These are phyloP conservation scores for Moricandia moricandioides DNA, from an alignment of 345 rosid species.

Conservation along the genomic window DNA sequence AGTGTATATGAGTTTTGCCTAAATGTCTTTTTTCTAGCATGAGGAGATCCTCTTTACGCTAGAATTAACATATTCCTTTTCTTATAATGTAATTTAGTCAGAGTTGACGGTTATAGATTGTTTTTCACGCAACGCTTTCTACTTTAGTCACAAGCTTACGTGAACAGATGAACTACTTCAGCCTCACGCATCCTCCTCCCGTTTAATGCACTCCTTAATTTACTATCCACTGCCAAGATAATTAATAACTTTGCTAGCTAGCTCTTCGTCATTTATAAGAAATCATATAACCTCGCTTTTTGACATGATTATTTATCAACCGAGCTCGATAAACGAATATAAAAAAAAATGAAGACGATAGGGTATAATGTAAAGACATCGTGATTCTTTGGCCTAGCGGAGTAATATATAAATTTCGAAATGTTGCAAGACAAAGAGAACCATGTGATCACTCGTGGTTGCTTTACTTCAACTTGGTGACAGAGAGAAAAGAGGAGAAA, in stretches of 20 bases:
- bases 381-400: constrained; percentile 16
- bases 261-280: too few relatives aligned
- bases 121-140: constrained; percentile 22
- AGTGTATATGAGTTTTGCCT: not conserved
- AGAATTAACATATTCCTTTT: not conserved
- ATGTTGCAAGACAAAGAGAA: constrained; percentile 18
- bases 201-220: not conserved
- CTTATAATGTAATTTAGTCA: not conserved
- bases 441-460: constrained; percentile 33
- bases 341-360: not conserved
- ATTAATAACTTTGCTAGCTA: not conserved
- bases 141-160: constrained; percentile 32
- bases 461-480: constrained; percentile 28
- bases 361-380: constrained; percentile 14
- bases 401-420: constrained; percentile 14
- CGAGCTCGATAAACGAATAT: too few relatives aligned
- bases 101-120: constrained; percentile 27
- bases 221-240: not conserved
- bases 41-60: constrained; percentile 18
- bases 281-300: too few relatives aligned
- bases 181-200: constrained; percentile 20
- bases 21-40: not conserved
- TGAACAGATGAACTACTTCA: constrained; percentile 21
- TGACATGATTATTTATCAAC: too few relatives aligned
- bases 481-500: not conserved